A percentile compares a stretch with the other conserved stretches of the same genome.
These are phyloP conservation scores for Thermothielavioides terrestris DNA, from an alignment of 495 filamentous ascomycete genomes.

Conservation along the genomic window DNA sequence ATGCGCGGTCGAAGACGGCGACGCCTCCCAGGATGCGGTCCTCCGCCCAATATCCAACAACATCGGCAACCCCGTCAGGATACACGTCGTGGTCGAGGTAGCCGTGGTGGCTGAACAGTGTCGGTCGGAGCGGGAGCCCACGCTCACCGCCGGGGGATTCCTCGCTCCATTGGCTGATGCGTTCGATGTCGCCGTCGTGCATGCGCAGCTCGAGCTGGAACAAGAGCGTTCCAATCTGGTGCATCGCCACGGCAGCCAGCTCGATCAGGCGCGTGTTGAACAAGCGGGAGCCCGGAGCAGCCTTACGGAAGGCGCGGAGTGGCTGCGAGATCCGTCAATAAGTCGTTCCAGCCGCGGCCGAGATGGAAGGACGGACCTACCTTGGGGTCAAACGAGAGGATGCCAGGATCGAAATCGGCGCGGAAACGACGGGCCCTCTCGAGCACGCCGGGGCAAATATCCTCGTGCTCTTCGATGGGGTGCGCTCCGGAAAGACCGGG, in stretches of 20 bases:
- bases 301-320: slow-evolving; percentile 11
- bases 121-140: background rate
- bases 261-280: slow-evolving; percentile 22
- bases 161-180: slow-evolving; percentile 6
- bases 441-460: slow-evolving; percentile 13
- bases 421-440: slow-evolving; percentile 11
- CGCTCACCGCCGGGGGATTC: background rate
- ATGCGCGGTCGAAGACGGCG: slow-evolving; percentile 22
- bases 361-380: too few species aligned
- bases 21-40: slow-evolving; percentile 25
- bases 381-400: slow-evolving; percentile 12
- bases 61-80: slow-evolving; percentile 23
- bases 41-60: slow-evolving; percentile 32
- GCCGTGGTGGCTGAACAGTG: slow-evolving; percentile 19
- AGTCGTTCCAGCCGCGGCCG: too few species aligned
- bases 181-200: slow-evolving; percentile 10
- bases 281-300: slow-evolving; percentile 9
- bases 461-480: slow-evolving; percentile 12
- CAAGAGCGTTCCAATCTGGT: slow-evolving; percentile 22
- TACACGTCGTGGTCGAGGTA: slow-evolving; percentile 21
- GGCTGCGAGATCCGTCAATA: background rate
- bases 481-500: slow-evolving; percentile 2
- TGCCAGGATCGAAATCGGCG: slow-evolving; percentile 4
- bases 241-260: slow-evolving; percentile 19
- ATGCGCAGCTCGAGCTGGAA: slow-evolving; percentile 11